Base-by-base conservation (phyloP, 2,329 filamentous ascomycete species). In the Penicillium sp. region DNA sequence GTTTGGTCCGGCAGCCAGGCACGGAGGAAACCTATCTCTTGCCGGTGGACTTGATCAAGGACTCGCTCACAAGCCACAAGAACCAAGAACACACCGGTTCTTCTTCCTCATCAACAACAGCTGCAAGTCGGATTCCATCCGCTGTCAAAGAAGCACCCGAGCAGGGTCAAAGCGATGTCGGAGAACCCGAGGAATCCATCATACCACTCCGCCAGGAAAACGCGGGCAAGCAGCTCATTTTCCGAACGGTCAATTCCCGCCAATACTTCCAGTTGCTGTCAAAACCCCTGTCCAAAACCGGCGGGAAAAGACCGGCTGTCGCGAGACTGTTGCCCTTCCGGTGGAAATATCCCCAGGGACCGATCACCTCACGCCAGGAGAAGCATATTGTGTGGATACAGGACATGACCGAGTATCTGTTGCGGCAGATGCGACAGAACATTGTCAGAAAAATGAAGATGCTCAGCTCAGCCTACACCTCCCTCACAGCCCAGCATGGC, bases 361-460 rank as follows among this genome's bases (percentile, higher is more conserved):
- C 60, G 5, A 28, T 64, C 16, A 58, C 54, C 2, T 29, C 45
- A 5, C 31, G 36, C 2, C 51, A 64, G 9, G 41, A 63, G 15
- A 57, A 52, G 18, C 54, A 56, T 4, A 37, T 72, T 9, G 56
- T 71, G 1, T 77, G 73, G 72, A 62, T 71, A 10, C 55, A 68
- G 34, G 71, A 77, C 50, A 74, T 76, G 67, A 54, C 70, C 3
- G 57, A 63, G 3, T 63, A 73, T 31, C 51, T 75, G 3, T 47
- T 70, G 0, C 49, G 47, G 5, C 45, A 64, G 31, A 57, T 75
- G 56, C 62, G 63, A 14, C 59, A 54, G 30, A 56, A 64, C 7
- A 57, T 64, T 0, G 32, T 62, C 6, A 63, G 59, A 36, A 57
- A 60, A n/a, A 45, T 77, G 30, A 57, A 60, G 26, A 65, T 57